Evolutionary conservation across 176 grass and related monocot species (phyloP).

Genomic region (Eragrostis curvula): DNA sequence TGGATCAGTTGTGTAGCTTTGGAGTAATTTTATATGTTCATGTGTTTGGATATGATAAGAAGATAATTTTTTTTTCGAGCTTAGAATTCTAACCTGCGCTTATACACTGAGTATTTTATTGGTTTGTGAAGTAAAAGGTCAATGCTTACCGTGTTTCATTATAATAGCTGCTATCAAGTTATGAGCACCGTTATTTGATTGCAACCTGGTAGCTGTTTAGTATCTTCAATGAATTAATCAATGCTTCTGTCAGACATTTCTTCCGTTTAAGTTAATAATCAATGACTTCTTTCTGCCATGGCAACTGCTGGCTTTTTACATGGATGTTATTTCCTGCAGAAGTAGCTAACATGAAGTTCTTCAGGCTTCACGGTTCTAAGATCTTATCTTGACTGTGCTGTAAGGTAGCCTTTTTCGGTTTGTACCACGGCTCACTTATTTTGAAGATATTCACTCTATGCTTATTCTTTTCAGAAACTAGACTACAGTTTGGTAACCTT

Average conservation of each 20-base stretch:
- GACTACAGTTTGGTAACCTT: no score
- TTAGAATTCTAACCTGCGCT: no score
- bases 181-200: conserved; percentile 15
- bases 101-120: no score
- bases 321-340: conserved; percentile 62
- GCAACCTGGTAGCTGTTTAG: background rate
- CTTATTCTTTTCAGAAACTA: conserved; percentile 8
- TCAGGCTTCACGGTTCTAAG: conserved; percentile 85
- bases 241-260: background rate
- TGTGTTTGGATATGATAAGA: no score
- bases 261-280: background rate
- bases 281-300: conserved; percentile 4
- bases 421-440: conserved; percentile 19
- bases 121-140: conserved; percentile 92
- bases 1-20: no score
- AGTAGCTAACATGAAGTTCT: conserved; percentile 80
- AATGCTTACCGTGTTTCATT: conserved; percentile 23
- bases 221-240: conserved; percentile 19
- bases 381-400: conserved; percentile 92
- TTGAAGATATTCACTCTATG: background rate
- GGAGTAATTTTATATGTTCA: no score
- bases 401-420: conserved; percentile 64
- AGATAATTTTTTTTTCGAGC: no score
- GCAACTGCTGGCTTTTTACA: conserved; percentile 32
- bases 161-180: conserved; percentile 7